These are phyloP conservation scores for Geotrichum aggregatum DNA, from an alignment of 1,139 yeast genomes.

Conservation along the genomic window DNA sequence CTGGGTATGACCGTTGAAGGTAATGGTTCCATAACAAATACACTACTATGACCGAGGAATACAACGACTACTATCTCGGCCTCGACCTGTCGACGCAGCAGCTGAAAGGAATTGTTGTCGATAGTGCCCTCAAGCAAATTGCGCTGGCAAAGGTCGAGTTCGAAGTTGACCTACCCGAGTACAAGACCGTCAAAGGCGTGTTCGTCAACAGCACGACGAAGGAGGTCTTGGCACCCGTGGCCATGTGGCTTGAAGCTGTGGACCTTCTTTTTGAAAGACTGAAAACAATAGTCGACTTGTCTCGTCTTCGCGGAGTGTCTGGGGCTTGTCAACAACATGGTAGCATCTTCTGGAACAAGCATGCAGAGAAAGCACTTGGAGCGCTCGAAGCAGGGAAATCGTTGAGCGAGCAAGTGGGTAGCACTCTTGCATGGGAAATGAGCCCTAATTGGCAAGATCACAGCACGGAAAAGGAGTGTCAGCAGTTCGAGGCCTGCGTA, in stretches of 20 bases:
- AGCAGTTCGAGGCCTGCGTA: conserved; percentile 54
- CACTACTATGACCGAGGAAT: too few species aligned
- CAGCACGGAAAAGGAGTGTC: conserved; percentile 68
- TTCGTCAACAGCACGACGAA: conserved; percentile 39
- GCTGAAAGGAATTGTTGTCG: conserved; percentile 67
- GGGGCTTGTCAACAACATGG: conserved; percentile 96
- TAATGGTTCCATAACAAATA: too few species aligned
- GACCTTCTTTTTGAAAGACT: conserved; percentile 59
- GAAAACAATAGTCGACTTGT: conserved; percentile 50
- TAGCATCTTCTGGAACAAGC: conserved; percentile 69
- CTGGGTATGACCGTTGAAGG: too few species aligned
- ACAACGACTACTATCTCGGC: conserved; percentile 48
- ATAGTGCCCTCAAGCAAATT: conserved; percentile 50
- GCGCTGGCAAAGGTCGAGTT: conserved; percentile 66
- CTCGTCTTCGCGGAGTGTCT: conserved; percentile 60
- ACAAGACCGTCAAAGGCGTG: conserved; percentile 70
- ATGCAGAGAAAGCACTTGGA: conserved; percentile 45
- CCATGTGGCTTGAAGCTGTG: conserved; percentile 83
- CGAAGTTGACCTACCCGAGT: conserved; percentile 57
- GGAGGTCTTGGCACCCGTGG: conserved; percentile 63
- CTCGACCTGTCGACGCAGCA: conserved; percentile 90
- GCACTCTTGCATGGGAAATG: conserved; percentile 56
- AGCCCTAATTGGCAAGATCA: conserved; percentile 97
- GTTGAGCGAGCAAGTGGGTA: conserved; percentile 25
- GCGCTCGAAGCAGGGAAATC: conserved; percentile 21